Evolutionary conservation across 352 stramenopile genomes (phyloP).

Genomic region (Globisporangium carolinianum): DNA sequence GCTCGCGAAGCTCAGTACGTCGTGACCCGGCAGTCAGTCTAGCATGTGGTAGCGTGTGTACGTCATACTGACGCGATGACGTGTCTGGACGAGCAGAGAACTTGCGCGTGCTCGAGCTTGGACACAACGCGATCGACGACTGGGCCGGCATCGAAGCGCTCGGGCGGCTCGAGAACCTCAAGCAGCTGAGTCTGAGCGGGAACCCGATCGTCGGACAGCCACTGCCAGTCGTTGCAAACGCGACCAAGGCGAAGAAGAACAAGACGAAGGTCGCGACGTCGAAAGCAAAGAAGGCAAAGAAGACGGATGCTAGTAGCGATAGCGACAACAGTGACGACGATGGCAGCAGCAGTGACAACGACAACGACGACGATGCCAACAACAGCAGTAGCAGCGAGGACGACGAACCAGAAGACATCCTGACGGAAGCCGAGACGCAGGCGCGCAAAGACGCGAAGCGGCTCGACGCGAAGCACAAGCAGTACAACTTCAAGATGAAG

Average conservation of each 20-base stretch:
- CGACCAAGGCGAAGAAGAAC: constrained; percentile 5
- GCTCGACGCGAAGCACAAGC: constrained; percentile 76
- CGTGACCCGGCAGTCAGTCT: neutral
- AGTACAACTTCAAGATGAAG: constrained; percentile 89
- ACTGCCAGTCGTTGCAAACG: constrained; percentile 13
- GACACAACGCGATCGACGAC: constrained; percentile 78
- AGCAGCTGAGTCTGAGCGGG: constrained; percentile 73
- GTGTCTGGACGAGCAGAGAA: constrained; percentile 30
- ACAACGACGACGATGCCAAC: constrained; percentile 10
- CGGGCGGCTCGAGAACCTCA: constrained; percentile 47
- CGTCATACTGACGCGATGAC: neutral
- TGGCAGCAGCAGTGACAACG: neutral
- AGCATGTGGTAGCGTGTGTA: no score
- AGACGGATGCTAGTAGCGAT: no score
- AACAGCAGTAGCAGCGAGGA: constrained; percentile 7
- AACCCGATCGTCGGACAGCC: constrained; percentile 70
- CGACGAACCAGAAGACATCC: constrained; percentile 19
- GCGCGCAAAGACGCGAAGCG: constrained; percentile 57
- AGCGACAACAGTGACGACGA: constrained; percentile 13
- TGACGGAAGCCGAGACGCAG: constrained; percentile 39
- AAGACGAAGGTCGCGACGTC: constrained; percentile 15
- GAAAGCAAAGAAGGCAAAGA: constrained; percentile 11
- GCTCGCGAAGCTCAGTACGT: constrained; percentile 61
- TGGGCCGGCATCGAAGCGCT: constrained; percentile 71
- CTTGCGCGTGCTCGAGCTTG: constrained; percentile 75